Evolutionary conservation across 805 yeast species (phyloP).

Genomic region (Zygoascus flipseniorum): DNA sequence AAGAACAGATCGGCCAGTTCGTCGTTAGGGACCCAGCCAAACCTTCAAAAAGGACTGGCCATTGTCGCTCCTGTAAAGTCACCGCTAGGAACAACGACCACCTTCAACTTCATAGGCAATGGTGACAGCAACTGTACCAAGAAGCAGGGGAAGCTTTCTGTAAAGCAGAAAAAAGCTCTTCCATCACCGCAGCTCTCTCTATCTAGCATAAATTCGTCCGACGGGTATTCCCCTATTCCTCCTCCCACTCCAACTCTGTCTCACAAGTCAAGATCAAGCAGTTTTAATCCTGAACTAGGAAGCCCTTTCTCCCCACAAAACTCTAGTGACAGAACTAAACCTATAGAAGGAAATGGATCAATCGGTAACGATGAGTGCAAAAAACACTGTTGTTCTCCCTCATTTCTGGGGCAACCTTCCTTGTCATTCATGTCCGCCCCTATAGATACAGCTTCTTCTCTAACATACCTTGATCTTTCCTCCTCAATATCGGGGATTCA

Average conservation of each 20-base stretch:
- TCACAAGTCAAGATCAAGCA: background rate
- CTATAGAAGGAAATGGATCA: background rate
- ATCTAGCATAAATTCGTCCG: background rate
- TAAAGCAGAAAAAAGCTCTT: background rate
- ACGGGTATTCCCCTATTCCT: background rate
- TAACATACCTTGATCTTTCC: conserved; percentile 19
- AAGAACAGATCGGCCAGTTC: background rate
- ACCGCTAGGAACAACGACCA: background rate
- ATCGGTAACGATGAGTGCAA: background rate
- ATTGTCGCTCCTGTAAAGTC: background rate
- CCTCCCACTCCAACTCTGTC: background rate
- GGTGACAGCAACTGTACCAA: background rate
- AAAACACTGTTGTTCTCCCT: background rate
- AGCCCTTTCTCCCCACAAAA: background rate
- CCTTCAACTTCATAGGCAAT: background rate
- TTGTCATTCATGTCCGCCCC: background rate
- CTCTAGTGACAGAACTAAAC: background rate
- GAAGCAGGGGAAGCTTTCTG: background rate
- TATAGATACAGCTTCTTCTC: background rate
- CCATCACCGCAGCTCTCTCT: background rate
- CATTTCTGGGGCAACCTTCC: background rate
- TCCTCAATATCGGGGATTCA: conserved; percentile 10
- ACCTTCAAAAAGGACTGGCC: background rate
- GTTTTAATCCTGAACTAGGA: background rate
- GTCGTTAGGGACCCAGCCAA: background rate